phyloP scores from a whole-genome alignment of 2,329 filamentous ascomycete genomes.

The Knufia petricola region DNA sequence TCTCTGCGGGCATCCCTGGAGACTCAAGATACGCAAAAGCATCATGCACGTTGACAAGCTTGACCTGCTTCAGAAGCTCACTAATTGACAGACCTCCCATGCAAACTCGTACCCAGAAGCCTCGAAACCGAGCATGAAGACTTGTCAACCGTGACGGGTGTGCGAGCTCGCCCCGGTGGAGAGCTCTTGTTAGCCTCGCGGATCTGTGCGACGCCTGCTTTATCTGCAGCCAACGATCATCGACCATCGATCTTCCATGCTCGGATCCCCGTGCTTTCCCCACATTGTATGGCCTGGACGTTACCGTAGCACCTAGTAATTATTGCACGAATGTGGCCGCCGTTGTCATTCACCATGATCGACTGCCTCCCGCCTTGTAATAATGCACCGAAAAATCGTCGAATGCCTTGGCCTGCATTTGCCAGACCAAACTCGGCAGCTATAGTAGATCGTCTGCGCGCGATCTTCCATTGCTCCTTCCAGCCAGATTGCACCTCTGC shows the following conservation, averaged over 20 bases:
- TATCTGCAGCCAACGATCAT: constrained; percentile 1
- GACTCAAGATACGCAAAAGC: not conserved
- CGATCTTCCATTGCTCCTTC: too few species aligned
- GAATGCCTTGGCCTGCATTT: not conserved
- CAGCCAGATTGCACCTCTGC: not conserved
- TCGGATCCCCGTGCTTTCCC: not conserved
- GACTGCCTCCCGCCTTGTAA: too few species aligned
- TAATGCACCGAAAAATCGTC: too few species aligned
- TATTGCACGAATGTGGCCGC: too few species aligned
- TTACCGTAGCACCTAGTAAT: too few species aligned
- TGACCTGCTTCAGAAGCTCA: not conserved
- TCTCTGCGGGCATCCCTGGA: not conserved
- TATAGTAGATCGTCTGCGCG: too few species aligned
- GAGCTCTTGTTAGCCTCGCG: not conserved
- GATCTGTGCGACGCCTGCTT: constrained; percentile 1
- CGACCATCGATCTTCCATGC: not conserved
- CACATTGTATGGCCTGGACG: not conserved
- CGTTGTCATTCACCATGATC: too few species aligned
- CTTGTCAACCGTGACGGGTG: too few species aligned
- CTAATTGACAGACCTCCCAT: not conserved
- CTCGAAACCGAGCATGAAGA: too few species aligned
- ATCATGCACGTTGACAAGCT: not conserved
- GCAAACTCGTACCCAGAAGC: not conserved
- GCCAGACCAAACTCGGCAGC: not conserved
- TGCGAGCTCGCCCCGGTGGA: too few species aligned